Base-by-base conservation (phyloP, 2,329 filamentous ascomycete species). In the Metarhizium brunneum region DNA sequence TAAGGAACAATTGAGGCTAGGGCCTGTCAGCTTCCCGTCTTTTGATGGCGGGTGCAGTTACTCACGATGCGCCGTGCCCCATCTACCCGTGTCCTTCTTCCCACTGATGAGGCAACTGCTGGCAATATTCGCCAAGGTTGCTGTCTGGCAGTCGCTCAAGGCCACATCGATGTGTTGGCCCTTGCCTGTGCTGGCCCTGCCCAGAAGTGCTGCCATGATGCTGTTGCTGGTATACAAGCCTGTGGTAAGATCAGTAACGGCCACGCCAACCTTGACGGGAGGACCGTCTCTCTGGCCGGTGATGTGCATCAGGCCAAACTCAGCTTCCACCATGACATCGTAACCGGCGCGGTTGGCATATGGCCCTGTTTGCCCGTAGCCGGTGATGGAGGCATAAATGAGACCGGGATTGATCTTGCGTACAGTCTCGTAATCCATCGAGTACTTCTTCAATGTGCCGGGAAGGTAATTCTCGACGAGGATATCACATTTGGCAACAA, bases 241-340 rank as follows among this genome's bases (percentile, higher is more conserved):
- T 0, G 94, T 97, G 0, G 94, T 97, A 52, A 99, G 74, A 71
- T 99, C 94, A 0, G 94, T 97, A 3, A 99, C 94, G 2, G 94
- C 94, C 2, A 99, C 94, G 18, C 94, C 94, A 2, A 99, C 94
- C 73, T 99, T 99, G 43, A 96, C 94, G 0, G 94, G 94, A 2
- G 91, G 87, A 0, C 92, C 91, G 64, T 95, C 88, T 55, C 92
- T 81, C 58, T 82, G 82, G 36, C 94, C 94, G 0, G 94, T 99
- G 64, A 99, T 97, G 73, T 99, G 94, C 94, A 99, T 99, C 56
- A 99, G 75, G 1, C 94, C 94, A 73, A 99, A 92, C 69, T 97
- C 94, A 57, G 94, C 94, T 75, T 99, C 94, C 11, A 99, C 92
- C 92, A 99, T 99, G 62, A 99, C 94, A 71, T 99, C 94, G 77